These are phyloP conservation scores for Penicillium paneum DNA, from an alignment of 2,329 filamentous ascomycete species.

Conservation along the genomic window DNA sequence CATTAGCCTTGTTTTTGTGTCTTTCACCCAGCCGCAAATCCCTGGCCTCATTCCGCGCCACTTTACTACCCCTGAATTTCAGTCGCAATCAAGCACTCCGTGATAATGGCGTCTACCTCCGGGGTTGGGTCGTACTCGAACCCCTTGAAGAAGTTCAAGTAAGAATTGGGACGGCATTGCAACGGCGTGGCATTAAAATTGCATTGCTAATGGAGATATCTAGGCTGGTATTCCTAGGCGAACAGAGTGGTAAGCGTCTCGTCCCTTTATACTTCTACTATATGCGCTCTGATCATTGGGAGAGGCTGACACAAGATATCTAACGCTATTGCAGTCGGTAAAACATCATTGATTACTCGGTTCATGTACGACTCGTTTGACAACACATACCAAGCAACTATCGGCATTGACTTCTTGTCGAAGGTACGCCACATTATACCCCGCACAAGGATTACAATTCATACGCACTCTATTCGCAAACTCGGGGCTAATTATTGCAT, in stretches of 20 bases:
- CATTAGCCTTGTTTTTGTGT: neutral
- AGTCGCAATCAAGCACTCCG: conserved; percentile 21
- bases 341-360: conserved; percentile 95
- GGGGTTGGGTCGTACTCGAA: conserved; percentile 88
- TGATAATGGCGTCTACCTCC: conserved; percentile 71
- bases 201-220: conserved; percentile 28
- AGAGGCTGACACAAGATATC: conserved; percentile 1
- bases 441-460: neutral
- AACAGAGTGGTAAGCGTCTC: conserved; percentile 81
- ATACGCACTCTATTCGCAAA: neutral
- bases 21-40: neutral
- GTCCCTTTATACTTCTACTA: conserved; percentile 1
- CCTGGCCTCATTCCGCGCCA: neutral
- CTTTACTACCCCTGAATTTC: conserved; percentile 33
- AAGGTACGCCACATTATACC: conserved; percentile 61
- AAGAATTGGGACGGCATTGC: conserved; percentile 25
- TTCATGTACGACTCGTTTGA: conserved; percentile 99
- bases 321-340: conserved; percentile 67
- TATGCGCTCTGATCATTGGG: neutral
- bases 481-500: conserved; percentile 6
- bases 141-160: conserved; percentile 99
- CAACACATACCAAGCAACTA: conserved; percentile 99
- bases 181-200: neutral
- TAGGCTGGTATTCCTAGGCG: conserved; percentile 93
- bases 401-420: conserved; percentile 98